These are phyloP conservation scores for Microcyclosporella mali DNA, from an alignment of 2,329 filamentous ascomycete genomes.

Conservation along the genomic window DNA sequence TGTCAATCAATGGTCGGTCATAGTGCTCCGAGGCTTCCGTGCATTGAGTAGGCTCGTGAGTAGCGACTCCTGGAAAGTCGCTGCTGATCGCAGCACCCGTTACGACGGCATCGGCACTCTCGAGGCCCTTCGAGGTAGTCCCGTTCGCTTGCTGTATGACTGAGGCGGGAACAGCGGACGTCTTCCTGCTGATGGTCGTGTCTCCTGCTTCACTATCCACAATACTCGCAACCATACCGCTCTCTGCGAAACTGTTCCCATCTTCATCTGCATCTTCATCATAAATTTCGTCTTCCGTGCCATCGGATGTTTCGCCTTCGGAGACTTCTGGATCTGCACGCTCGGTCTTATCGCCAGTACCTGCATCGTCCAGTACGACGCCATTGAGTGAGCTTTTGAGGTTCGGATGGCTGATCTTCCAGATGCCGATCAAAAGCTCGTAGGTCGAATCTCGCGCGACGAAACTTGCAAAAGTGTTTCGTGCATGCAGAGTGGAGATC, in stretches of 20 bases:
- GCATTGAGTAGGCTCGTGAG: constrained; percentile 80
- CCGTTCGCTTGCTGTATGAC: constrained; percentile 35
- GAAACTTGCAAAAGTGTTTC: constrained; percentile 93
- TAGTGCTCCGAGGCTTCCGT: constrained; percentile 73
- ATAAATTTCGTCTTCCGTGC: constrained; percentile 70
- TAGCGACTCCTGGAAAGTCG: constrained; percentile 79
- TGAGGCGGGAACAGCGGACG: constrained; percentile 50
- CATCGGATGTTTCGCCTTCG: constrained; percentile 49
- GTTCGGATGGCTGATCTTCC: constrained; percentile 92
- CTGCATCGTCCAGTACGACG: constrained; percentile 68
- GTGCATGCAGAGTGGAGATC: constrained; percentile 90
- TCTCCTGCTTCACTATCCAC: constrained; percentile 48
- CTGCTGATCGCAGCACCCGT: constrained; percentile 38
- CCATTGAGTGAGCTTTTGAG: constrained; percentile 88
- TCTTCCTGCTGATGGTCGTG: constrained; percentile 58
- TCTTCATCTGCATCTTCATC: constrained; percentile 71
- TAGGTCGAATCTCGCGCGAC: constrained; percentile 93
- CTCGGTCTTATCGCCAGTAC: constrained; percentile 83
- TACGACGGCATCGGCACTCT: constrained; percentile 34
- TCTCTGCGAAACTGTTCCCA: constrained; percentile 55
- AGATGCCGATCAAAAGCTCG: constrained; percentile 94
- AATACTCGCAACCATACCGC: constrained; percentile 44
- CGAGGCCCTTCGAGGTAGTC: constrained; percentile 26
- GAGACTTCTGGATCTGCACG: constrained; percentile 60
- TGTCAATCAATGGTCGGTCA: constrained; percentile 78